phyloP scores from a whole-genome alignment of 345 rosid species.

The Mallotus nudiflorus region DNA sequence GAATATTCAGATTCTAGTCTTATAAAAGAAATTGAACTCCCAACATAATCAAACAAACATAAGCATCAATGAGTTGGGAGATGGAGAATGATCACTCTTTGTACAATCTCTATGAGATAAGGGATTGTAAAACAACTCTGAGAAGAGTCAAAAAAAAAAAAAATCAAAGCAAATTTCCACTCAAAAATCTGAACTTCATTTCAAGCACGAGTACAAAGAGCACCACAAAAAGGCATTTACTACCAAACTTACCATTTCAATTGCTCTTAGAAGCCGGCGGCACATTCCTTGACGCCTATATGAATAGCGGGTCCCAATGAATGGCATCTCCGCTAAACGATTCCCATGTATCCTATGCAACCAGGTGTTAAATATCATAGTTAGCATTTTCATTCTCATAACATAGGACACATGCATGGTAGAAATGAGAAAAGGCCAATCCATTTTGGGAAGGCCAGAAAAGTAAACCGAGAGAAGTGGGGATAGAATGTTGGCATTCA shows the following conservation, averaged over 20 bases:
- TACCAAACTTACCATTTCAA: constrained; percentile 69
- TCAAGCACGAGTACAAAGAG: neutral
- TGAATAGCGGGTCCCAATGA: constrained; percentile 82
- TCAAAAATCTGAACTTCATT: neutral
- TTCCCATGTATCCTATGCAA: constrained; percentile 77
- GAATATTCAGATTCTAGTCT: neutral
- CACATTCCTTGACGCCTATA: constrained; percentile 98
- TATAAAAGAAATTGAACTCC: neutral
- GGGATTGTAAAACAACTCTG: neutral
- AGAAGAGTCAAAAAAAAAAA: no score
- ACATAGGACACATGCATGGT: neutral
- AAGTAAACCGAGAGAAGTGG: neutral
- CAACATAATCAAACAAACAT: neutral
- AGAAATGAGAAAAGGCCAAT: neutral
- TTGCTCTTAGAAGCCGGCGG: constrained; percentile 73
- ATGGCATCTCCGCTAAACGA: constrained; percentile 94
- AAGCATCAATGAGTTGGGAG: neutral
- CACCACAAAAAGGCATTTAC: neutral
- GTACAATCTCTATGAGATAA: neutral
- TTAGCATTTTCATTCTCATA: constrained; percentile 9
- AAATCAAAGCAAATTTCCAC: neutral
- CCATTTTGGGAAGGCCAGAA: neutral
- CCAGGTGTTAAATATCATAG: constrained; percentile 14
- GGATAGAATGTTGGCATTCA: neutral
- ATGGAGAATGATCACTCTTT: neutral